Evolutionary conservation across 345 rosid species (phyloP).

Genomic region (Lumnitzera littorea): DNA sequence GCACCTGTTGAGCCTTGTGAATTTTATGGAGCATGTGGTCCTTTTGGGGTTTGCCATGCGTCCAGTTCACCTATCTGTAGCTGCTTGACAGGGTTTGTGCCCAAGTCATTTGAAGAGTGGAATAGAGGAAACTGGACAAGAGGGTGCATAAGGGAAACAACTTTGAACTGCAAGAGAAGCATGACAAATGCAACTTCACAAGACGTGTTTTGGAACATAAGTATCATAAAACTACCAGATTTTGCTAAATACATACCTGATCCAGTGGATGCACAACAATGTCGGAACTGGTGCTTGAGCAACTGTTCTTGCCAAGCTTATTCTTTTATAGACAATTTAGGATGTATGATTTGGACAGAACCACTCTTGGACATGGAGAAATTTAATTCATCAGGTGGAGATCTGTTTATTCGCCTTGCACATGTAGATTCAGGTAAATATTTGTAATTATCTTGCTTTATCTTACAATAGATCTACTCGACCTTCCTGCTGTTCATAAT

Average conservation of each 20-base stretch:
- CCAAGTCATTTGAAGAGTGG: constrained; percentile 9
- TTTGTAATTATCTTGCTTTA: too few relatives aligned
- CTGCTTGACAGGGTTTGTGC: constrained; percentile 24
- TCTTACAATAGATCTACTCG: background rate
- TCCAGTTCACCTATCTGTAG: constrained; percentile 2
- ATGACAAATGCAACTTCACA: background rate
- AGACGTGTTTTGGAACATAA: background rate
- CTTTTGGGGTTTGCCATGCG: constrained; percentile 11
- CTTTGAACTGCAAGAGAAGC: constrained; percentile 3
- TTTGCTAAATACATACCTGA: too few relatives aligned
- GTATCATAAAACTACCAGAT: background rate
- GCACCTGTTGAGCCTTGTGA: constrained; percentile 20
- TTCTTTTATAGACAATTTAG: constrained; percentile 4
- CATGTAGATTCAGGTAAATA: background rate
- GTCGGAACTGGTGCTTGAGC: constrained; percentile 12
- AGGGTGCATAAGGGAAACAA: constrained; percentile 14
- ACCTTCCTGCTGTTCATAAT: background rate
- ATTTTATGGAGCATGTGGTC: constrained; percentile 15
- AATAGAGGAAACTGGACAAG: constrained; percentile 8
- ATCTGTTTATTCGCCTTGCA: constrained; percentile 10
- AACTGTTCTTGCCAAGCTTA: constrained; percentile 12
- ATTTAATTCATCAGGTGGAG: background rate
- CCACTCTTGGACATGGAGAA: constrained; percentile 5
- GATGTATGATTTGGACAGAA: constrained; percentile 14
- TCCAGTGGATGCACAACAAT: too few relatives aligned